Base-by-base conservation (phyloP, 2,329 filamentous ascomycete species). In the Colletotrichum sp. region DNA sequence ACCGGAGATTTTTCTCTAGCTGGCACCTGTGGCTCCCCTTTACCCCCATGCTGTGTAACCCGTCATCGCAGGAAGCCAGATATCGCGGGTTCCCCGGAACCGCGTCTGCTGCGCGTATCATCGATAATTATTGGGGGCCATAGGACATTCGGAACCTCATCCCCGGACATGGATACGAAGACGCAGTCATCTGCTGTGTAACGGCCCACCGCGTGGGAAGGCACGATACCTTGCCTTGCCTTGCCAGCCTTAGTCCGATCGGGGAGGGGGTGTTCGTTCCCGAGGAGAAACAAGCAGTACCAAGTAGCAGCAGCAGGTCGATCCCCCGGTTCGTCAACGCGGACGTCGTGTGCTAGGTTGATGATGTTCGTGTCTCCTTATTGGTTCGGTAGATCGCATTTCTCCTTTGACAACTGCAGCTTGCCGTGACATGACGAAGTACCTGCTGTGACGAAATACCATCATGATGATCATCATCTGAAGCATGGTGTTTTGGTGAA, bases 141-240 rank as follows among this genome's bases (percentile, higher is more conserved):
- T 43, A 34, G 67, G 36, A 62, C 13, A 62, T 25, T 30, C 22
- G 22, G 55, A 58, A 58, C 30, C 39, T 9, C n/a, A 22, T 34
- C 30, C 39, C 52, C 25, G 28, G 56, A 39, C 27, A 16, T 15
- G 48, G 52, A 76, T 76, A 75, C 66, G 71, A 52, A 74, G 71
- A 61, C 32, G 36, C 71, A 48, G 61, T 75, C 66, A 66, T 56
- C 66, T 76, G 74, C 66, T 43, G 74, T 76, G 74, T 76, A 76
- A 76, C 74, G 32, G 27, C 36, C 48, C 56, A 52, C 71, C 56
- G 55, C 39, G 28, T 22, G 56, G 32, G 28, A 16, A 27, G 18
- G 65, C 48, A 34, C 30, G 30, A 62, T 36, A 34, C n/a, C 58
- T 34, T 30, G 30, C n/a, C 62, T 22, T 43, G n/a, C 62, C 28